Evolutionary conservation across 108 stramenopile species (phyloP).

Genomic region (Schizochytrium sp.): DNA sequence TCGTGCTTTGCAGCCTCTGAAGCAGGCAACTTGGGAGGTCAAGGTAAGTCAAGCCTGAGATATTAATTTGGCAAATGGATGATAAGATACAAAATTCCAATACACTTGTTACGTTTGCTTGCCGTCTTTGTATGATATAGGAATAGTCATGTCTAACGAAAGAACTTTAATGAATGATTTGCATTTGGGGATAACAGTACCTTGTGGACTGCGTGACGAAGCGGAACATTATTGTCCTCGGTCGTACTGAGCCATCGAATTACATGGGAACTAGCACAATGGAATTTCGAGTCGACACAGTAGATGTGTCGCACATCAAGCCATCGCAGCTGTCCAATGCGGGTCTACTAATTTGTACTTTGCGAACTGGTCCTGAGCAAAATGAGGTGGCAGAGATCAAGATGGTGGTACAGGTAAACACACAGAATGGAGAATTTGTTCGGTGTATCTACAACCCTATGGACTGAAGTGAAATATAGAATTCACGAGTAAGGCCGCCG

Average conservation of each 20-base stretch:
- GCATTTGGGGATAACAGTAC: conserved; percentile 11
- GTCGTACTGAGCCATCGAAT: neutral
- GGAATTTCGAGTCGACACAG: neutral
- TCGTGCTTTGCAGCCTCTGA: neutral
- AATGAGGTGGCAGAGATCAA: conserved; percentile 45
- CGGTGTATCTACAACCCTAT: conserved; percentile 57
- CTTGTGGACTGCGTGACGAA: conserved; percentile 57
- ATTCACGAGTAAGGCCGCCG: too few relatives aligned
- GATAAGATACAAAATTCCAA: neutral
- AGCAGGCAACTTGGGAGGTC: conserved; percentile 43
- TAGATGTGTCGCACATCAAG: conserved; percentile 48
- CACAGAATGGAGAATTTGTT: conserved; percentile 35
- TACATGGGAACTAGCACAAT: conserved; percentile 22
- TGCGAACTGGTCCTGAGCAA: neutral
- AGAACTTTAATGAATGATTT: neutral
- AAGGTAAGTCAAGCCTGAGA: neutral
- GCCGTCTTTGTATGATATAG: neutral
- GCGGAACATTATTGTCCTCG: conserved; percentile 59
- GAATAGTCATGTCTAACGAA: neutral
- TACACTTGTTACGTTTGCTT: neutral
- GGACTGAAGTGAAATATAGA: neutral
- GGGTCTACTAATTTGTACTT: conserved; percentile 46
- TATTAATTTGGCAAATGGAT: neutral
- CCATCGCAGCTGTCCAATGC: conserved; percentile 52
- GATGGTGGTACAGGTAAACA: conserved; percentile 48